A percentile compares a stretch with the other conserved stretches of the same genome.
Conservation (phyloP, 1,284 basidiomycete genomes). For the Cryptococcus hybrid region DNA sequence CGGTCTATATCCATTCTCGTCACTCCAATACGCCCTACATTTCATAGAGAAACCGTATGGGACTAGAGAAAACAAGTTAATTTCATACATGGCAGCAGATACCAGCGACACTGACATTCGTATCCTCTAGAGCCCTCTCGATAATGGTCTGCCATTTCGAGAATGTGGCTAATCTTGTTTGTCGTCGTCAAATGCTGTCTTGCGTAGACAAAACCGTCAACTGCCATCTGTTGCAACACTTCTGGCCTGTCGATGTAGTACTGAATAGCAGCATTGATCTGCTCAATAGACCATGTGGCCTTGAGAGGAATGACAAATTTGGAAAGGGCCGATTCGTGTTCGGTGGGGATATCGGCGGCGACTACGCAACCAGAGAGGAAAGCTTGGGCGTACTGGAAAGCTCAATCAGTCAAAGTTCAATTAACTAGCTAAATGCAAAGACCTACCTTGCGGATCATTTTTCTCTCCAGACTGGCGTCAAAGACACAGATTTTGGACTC, state of each 20-base stretch:
- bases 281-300: constrained; percentile 39
- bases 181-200: constrained; percentile 42
- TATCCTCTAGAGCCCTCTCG: constrained; percentile 39
- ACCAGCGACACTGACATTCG: constrained; percentile 28
- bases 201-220: constrained; percentile 44
- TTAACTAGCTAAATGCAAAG: too few species aligned
- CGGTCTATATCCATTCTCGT: constrained; percentile 24
- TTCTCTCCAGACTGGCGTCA: constrained; percentile 46
- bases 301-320: constrained; percentile 41
- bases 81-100: too few species aligned
- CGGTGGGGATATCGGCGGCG: constrained; percentile 47
- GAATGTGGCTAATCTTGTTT: constrained; percentile 37
- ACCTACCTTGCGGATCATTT: constrained; percentile 47
- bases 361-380: constrained; percentile 46
- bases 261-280: constrained; percentile 35
- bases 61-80: constrained; percentile 14
- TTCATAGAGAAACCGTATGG: constrained; percentile 39
- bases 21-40: constrained; percentile 44
- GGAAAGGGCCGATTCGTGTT: constrained; percentile 41
- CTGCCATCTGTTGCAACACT: constrained; percentile 40
- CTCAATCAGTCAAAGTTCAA: not conserved
- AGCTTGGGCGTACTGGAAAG: constrained; percentile 44
- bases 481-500: constrained; percentile 49
- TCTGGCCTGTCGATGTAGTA: constrained; percentile 35
- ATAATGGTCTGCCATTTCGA: constrained; percentile 41